Percentiles rank a stretch among this genome's conserved stretches.
Conservation (phyloP, 2,329 filamentous ascomycete genomes). For the Akanthomyces dipterigenus region DNA sequence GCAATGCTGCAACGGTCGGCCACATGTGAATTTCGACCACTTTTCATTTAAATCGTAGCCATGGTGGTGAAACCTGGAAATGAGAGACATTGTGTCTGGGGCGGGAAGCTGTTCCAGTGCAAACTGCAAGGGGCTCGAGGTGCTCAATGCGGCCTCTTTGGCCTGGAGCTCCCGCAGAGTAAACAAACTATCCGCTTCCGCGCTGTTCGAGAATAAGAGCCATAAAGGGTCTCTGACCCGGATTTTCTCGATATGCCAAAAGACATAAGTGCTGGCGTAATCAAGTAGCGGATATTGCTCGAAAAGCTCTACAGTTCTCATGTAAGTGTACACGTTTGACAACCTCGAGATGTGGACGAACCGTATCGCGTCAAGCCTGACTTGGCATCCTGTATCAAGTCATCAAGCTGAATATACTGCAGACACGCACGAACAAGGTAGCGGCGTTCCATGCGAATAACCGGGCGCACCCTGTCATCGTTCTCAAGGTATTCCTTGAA, state of each 20-base stretch:
- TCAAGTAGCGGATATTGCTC: neutral
- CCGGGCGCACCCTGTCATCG: neutral
- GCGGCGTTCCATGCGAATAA: neutral
- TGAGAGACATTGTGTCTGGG: neutral
- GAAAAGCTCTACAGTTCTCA: neutral
- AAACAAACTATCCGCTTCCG: neutral
- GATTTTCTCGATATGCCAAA: neutral
- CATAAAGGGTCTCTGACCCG: neutral
- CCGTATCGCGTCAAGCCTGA: neutral
- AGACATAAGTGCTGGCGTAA: neutral
- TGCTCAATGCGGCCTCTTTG: neutral
- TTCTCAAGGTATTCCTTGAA: neutral
- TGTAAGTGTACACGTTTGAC: neutral
- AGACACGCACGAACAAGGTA: neutral
- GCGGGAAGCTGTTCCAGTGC: neutral
- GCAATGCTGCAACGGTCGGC: neutral
- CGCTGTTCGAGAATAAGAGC: neutral
- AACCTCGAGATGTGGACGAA: neutral
- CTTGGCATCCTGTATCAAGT: neutral
- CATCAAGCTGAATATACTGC: neutral
- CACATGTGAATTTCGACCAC: neutral
- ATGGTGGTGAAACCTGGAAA: neutral
- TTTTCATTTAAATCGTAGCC: neutral
- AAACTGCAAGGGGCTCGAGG: neutral
- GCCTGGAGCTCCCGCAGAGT: neutral